Conservation (phyloP, 2,329 filamentous ascomycete species). For the Fonsecaea pedrosoi region DNA sequence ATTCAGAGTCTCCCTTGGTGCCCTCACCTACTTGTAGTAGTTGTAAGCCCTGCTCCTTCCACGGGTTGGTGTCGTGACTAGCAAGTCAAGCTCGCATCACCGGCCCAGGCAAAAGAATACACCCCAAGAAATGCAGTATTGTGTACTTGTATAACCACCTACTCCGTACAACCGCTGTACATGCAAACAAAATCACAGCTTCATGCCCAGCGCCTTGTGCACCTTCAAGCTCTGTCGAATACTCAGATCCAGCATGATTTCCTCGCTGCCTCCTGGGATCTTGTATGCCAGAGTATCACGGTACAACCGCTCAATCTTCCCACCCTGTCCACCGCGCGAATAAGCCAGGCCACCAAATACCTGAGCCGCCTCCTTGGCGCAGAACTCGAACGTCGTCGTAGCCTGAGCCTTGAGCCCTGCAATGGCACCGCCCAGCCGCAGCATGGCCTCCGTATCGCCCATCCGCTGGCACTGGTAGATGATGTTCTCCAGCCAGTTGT, state of each 20-base stretch:
- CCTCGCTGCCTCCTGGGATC: slow-evolving; percentile 92
- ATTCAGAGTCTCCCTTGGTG: slow-evolving; percentile 1
- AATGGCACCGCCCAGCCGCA: slow-evolving; percentile 92
- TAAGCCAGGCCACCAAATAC: slow-evolving; percentile 97
- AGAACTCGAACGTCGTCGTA: slow-evolving; percentile 96
- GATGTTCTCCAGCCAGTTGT: slow-evolving; percentile 94
- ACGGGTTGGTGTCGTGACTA: background rate
- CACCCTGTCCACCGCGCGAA: slow-evolving; percentile 90
- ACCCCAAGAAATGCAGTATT: too few relatives aligned
- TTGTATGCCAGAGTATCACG: slow-evolving; percentile 95
- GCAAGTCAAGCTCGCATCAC: slow-evolving; percentile 1
- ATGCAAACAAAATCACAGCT: slow-evolving; percentile 64
- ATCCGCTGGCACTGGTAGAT: slow-evolving; percentile 93
- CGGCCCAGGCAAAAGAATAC: background rate
- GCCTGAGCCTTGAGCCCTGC: slow-evolving; percentile 92
- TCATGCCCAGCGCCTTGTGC: slow-evolving; percentile 92
- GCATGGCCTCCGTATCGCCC: slow-evolving; percentile 93
- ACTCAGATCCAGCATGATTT: slow-evolving; percentile 98
- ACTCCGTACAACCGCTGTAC: background rate
- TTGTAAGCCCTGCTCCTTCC: background rate
- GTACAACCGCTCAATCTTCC: slow-evolving; percentile 92
- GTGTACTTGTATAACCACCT: background rate
- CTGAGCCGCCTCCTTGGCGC: slow-evolving; percentile 92
- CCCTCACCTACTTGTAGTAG: too few relatives aligned
- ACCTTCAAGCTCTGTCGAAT: slow-evolving; percentile 90